Percentiles rank a stretch among this genome's conserved stretches.
These are phyloP conservation scores for Primulina huaijiensis DNA, from an alignment of 257 asterid species.

Conservation along the genomic window DNA sequence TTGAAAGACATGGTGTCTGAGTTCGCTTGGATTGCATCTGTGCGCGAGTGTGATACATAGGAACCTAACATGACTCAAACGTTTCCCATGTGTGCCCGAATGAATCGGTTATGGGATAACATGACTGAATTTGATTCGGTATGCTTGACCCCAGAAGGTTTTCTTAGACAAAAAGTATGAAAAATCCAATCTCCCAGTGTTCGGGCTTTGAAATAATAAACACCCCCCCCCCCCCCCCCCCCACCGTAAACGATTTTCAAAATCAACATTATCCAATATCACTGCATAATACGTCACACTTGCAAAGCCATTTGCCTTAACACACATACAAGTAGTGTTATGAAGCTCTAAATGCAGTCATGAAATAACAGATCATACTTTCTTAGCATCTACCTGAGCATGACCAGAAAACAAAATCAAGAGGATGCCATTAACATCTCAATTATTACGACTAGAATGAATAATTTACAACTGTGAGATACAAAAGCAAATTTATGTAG, in stretches of 20 bases:
- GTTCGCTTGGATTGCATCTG: too few species aligned
- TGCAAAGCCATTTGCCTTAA: not conserved
- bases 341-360: not conserved
- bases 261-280: not conserved
- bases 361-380: too few species aligned
- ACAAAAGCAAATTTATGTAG: not conserved
- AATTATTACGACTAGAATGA: not conserved
- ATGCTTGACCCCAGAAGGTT: not conserved
- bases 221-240: too few species aligned
- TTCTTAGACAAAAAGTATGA: not conserved
- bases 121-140: not conserved
- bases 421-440: not conserved
- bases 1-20: too few species aligned
- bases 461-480: not conserved
- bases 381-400: not conserved
- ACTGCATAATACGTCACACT: not conserved
- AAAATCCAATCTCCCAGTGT: not conserved
- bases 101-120: not conserved
- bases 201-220: not conserved
- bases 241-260: not conserved
- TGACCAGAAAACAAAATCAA: not conserved
- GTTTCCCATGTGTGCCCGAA: not conserved
- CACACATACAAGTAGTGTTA: too few species aligned
- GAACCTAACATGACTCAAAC: not conserved
- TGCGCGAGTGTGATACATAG: too few species aligned